Conservation (phyloP, 805 yeast genomes). For the Candida namnaoensis region DNA sequence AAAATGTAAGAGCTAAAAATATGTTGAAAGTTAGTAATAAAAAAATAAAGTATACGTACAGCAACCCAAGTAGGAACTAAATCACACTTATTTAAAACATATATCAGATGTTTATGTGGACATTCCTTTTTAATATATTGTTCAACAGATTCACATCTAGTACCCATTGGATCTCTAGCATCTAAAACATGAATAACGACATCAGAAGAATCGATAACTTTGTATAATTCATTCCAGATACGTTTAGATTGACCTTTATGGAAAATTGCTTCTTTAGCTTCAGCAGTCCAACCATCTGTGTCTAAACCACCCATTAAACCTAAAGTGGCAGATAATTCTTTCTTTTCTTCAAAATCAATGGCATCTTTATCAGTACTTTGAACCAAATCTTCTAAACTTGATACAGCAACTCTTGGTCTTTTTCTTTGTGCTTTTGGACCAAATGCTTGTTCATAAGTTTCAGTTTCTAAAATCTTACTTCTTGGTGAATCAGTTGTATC, state of each 20-base stretch:
- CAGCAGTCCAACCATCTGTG: slow-evolving; percentile 78
- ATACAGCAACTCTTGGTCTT: slow-evolving; percentile 75
- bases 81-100: slow-evolving; percentile 94
- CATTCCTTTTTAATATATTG: slow-evolving; percentile 89
- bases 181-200: slow-evolving; percentile 94
- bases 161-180: slow-evolving; percentile 96
- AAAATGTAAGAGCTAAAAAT: too few species aligned
- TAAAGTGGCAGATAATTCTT: slow-evolving; percentile 62
- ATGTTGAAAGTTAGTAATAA: slow-evolving; percentile 5
- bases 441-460: slow-evolving; percentile 70
- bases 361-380: slow-evolving; percentile 46
- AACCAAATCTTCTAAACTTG: slow-evolving; percentile 75
- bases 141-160: slow-evolving; percentile 90
- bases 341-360: slow-evolving; percentile 60
- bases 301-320: slow-evolving; percentile 66
- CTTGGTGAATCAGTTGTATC: slow-evolving; percentile 70
- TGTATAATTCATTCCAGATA: slow-evolving; percentile 96
- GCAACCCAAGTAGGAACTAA: slow-evolving; percentile 99
- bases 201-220: slow-evolving; percentile 95
- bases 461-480: slow-evolving; percentile 80
- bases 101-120: slow-evolving; percentile 92
- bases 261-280: slow-evolving; percentile 93
- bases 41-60: slow-evolving; percentile 52
- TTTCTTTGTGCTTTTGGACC: slow-evolving; percentile 95
- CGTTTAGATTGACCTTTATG: slow-evolving; percentile 96